These are phyloP conservation scores for Mychonastes homosphaera DNA, from an alignment of 139 green algal species.

Conservation along the genomic window DNA sequence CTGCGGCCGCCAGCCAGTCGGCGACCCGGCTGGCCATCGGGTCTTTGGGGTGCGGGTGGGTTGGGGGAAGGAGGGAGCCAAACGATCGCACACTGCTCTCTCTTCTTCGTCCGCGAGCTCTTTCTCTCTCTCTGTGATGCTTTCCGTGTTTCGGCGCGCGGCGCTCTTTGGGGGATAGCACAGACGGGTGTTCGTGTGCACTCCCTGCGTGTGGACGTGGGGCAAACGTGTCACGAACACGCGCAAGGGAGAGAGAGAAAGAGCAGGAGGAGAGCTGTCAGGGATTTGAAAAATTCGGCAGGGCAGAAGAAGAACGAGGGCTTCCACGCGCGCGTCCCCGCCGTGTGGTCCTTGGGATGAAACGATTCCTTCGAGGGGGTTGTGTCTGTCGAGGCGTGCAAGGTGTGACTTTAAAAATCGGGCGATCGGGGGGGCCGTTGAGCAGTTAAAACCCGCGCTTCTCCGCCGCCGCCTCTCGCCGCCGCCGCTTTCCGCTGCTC, in stretches of 20 bases:
- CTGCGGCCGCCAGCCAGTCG: constrained; percentile 32
- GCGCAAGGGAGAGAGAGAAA: no score
- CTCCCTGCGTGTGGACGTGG: no score
- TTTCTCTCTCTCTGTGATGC: background rate
- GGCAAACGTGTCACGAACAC: no score
- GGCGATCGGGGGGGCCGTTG: background rate
- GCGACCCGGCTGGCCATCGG: background rate
- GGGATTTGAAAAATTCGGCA: no score
- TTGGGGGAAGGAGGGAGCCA: background rate
- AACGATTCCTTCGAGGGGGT: no score
- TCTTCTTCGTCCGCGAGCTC: background rate
- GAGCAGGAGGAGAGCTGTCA: no score
- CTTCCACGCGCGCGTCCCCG: no score
- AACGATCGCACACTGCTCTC: background rate
- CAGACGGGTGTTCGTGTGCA: no score
- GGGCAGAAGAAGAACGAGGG: no score
- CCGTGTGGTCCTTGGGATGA: no score
- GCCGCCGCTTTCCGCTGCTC: background rate
- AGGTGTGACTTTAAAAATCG: background rate
- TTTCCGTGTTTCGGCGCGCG: background rate
- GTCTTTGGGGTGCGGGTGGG: background rate
- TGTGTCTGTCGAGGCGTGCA: background rate
- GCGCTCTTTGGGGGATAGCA: background rate
- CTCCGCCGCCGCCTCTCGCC: background rate
- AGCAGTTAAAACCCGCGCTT: background rate